These are phyloP conservation scores for Jamesozyma lodderae DNA, from an alignment of 805 yeast genomes.

Conservation along the genomic window DNA sequence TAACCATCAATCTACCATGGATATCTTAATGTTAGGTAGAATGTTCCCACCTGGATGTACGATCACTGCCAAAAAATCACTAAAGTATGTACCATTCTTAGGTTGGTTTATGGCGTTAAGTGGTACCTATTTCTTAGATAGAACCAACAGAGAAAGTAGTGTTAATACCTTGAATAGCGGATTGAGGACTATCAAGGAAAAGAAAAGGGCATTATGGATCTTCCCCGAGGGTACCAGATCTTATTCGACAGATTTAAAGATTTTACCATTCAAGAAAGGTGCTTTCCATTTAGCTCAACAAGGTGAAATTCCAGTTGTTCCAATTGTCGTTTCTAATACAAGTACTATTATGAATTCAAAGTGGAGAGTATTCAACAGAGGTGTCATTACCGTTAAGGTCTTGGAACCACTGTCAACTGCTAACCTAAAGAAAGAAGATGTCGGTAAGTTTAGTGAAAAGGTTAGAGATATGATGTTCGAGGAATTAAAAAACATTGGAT, in stretches of 20 bases:
- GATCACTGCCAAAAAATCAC: slow-evolving; percentile 83
- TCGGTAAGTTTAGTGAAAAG: slow-evolving; percentile 47
- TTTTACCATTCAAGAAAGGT: slow-evolving; percentile 91
- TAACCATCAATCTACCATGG: slow-evolving; percentile 88
- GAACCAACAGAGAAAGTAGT: slow-evolving; percentile 69
- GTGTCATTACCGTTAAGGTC: slow-evolving; percentile 70
- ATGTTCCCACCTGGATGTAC: slow-evolving; percentile 82
- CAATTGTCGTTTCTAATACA: slow-evolving; percentile 81
- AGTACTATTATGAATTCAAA: slow-evolving; percentile 59
- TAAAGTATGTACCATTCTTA: slow-evolving; percentile 76
- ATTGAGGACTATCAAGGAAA: slow-evolving; percentile 46
- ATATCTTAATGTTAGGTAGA: slow-evolving; percentile 70
- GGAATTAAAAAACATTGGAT: slow-evolving; percentile 32
- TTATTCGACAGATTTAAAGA: slow-evolving; percentile 51
- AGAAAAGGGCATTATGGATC: slow-evolving; percentile 71
- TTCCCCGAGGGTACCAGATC: slow-evolving; percentile 98
- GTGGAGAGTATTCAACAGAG: slow-evolving; percentile 58
- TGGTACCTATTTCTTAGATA: slow-evolving; percentile 86
- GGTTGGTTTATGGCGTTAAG: slow-evolving; percentile 96
- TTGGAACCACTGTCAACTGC: slow-evolving; percentile 72
- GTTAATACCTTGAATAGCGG: slow-evolving; percentile 67
- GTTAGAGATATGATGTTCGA: slow-evolving; percentile 50
- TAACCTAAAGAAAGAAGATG: slow-evolving; percentile 62
- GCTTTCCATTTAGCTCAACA: slow-evolving; percentile 96
- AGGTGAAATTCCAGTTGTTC: slow-evolving; percentile 82